phyloP scores from a whole-genome alignment of 106 monocot species.

The Dendrobium chrysotoxum region DNA sequence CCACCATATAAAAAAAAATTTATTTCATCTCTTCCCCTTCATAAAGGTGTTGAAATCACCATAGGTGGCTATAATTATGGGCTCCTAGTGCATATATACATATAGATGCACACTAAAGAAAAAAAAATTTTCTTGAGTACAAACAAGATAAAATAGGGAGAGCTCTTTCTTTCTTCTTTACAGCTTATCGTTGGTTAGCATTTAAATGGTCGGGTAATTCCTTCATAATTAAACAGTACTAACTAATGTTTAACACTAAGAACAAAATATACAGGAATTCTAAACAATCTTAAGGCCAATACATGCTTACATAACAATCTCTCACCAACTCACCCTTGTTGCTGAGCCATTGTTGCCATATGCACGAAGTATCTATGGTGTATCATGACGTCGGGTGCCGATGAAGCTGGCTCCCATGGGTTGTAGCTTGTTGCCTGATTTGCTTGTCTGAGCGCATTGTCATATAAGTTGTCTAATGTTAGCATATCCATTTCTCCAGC shows the following conservation, averaged over 20 bases:
- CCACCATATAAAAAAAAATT: too few species aligned
- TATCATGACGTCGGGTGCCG: slow-evolving; percentile 14
- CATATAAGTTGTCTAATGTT: slow-evolving; percentile 81
- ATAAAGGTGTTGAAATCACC: too few species aligned
- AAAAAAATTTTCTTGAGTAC: too few species aligned
- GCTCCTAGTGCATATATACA: too few species aligned
- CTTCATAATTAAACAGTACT: background rate
- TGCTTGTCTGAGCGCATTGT: slow-evolving; percentile 51
- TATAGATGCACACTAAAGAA: too few species aligned
- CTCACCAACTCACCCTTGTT: slow-evolving; percentile 22
- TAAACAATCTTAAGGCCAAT: background rate
- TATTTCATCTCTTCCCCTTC: too few species aligned
- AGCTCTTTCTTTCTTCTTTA: too few species aligned
- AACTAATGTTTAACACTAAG: background rate
- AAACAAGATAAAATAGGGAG: too few species aligned
- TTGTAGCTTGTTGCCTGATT: slow-evolving; percentile 76
- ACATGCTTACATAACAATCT: background rate
- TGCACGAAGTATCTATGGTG: too few species aligned
- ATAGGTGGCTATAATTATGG: too few species aligned
- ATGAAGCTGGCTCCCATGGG: slow-evolving; percentile 62
- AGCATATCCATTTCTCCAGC: slow-evolving; percentile 88
- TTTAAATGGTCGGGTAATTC: too few species aligned
- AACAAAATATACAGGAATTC: background rate
- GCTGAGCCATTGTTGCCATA: slow-evolving; percentile 86
- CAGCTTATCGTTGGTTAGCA: too few species aligned